Evolutionary conservation across 1,284 basidiomycete species (phyloP), one percentile per base, ranked within the genome.

Genomic region (Malassezia psittaci): DNA sequence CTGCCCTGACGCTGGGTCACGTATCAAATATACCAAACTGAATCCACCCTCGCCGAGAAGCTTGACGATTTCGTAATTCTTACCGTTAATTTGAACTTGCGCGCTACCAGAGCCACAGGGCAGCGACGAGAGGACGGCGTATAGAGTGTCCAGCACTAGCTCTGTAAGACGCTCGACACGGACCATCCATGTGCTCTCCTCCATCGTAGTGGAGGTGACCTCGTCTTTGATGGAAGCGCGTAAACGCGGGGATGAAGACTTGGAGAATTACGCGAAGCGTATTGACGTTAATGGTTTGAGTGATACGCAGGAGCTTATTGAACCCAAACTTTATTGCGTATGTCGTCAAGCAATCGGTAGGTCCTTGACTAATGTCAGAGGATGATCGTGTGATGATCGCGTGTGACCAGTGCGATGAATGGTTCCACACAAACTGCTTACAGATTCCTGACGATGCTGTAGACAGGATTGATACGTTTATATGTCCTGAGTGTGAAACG

Each of bases 1-100:
- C 9, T 66, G 60, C 4, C 69, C 70, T 15, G 65, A 68, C 10
- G 60, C 59, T 21, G 60, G 53, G 54, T 75, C 74, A 33, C 64
- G 66, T 38, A 72, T 69, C 11, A 70, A 51, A 47, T 68, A 70
- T 16, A 70, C 68, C 39, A 68, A 61, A 24, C 60, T 63, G 53
- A 70, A 57, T 12, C 65, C 68, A 32, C 68, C 68, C 52, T 70
- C 68, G 42, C 68, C 68, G 4, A 70, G 64, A 15, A 74, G 55
- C 34, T 65, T 65, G 42, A 69, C 54, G 32, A 74, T 63, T 52
- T 71, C 58, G 44, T 71, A 65, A 43, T 57, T 61, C 44, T 63
- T 62, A 5, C 70, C 69, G 49, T 72, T 71, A 41, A 73, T 60
- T 48, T 66, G 63, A 52, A 74, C 61, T 3, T 54, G 43, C 1